Evolutionary conservation across 805 yeast species (phyloP), one percentile per base, ranked within the genome.

Genomic region (Wickerhamomyces chambardii): DNA sequence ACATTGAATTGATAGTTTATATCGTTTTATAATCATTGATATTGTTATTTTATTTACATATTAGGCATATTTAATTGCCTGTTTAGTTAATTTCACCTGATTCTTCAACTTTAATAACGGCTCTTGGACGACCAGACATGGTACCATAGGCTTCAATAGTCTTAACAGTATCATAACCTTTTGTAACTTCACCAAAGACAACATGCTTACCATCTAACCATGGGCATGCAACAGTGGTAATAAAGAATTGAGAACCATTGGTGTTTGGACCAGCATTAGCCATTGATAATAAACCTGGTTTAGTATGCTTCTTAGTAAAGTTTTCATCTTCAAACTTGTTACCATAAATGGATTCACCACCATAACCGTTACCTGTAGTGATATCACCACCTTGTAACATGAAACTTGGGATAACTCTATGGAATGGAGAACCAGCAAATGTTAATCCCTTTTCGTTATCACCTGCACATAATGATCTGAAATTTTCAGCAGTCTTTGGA

Each of bases 371-470:
- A 63, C 84, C 81, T 65, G 69, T 64, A 58, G 86, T 82, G 66
- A 83, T 79, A 65, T 83, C 92, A 70, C 90, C 90, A 60, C 89
- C 97, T 73, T 89, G 97, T 59, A 90, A 71, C 97, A 89, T 89
- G 73, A 89, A 89, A 63, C 83, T 78, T 47, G 95, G 95, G 52
- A 86, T 85, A 47, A 86, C 85, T 70, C 95, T 80, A 79, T 86
- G 95, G 86, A 87, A 86, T 47, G 78, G 69, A 33, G 94, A 84
- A 53, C 71, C 74, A 58, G 79, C 78, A 75, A 79, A 87, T 41
- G 95, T 95, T 54, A 68, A 84, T 1, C 67, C 52, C 27, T 45
- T 37, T 41, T 89, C 95, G 71, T 85, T 82, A 70, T 85, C 95
- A 51, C 96, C 95, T 44, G 95, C 81, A 59, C 82, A 75, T 50